Conservation (phyloP, 2,329 filamentous ascomycete species). For the Botryotinia convoluta region DNA sequence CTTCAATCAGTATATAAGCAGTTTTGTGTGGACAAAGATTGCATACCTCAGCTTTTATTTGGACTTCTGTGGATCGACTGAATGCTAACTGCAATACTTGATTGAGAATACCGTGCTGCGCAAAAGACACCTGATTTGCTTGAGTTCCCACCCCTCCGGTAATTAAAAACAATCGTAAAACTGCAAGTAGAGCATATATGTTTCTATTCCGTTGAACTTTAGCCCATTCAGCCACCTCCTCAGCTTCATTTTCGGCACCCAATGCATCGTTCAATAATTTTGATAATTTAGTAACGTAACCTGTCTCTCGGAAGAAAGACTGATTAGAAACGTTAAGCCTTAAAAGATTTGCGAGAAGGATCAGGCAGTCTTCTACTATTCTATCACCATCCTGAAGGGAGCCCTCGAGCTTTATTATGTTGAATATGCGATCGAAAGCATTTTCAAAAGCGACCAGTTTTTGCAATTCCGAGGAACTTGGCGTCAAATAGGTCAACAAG, state of each 20-base stretch:
- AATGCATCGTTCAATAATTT: constrained; percentile 63
- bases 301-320: constrained; percentile 87
- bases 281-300: constrained; percentile 71
- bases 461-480: constrained; percentile 82
- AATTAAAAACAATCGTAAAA: constrained; percentile 82
- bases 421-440: constrained; percentile 84
- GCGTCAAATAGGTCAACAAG: constrained; percentile 85
- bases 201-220: constrained; percentile 82
- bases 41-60: constrained; percentile 75
- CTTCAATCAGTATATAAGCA: constrained; percentile 23
- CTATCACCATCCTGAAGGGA: constrained; percentile 79
- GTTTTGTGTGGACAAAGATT: constrained; percentile 5
- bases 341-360: constrained; percentile 84
- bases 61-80: constrained; percentile 64
- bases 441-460: constrained; percentile 95
- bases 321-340: constrained; percentile 89
- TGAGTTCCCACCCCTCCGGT: constrained; percentile 75
- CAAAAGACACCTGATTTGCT: constrained; percentile 83
- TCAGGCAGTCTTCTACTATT: constrained; percentile 88
- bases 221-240: constrained; percentile 69
- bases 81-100: constrained; percentile 83
- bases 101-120: constrained; percentile 75
- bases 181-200: constrained; percentile 81
- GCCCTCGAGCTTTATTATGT: constrained; percentile 78
- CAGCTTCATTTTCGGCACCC: constrained; percentile 52